Conservation (phyloP, 768 basidiomycete species). For the Mycena metata region DNA sequence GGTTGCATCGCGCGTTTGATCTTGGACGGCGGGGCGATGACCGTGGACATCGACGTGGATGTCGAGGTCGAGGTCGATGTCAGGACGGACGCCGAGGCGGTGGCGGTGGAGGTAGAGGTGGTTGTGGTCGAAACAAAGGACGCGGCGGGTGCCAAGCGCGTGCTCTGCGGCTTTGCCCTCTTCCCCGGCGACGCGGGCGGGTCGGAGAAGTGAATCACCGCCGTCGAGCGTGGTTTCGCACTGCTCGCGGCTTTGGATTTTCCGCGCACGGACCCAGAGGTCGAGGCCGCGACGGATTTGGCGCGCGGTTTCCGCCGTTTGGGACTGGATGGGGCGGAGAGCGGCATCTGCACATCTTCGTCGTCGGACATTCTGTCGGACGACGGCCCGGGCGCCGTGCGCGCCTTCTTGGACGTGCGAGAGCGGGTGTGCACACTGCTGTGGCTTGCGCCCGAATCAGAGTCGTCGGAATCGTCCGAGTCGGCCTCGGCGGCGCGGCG, state of each 20-base stretch:
- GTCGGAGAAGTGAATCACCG: conserved; percentile 8
- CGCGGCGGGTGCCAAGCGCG: conserved; percentile 28
- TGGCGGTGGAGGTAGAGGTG: conserved; percentile 17
- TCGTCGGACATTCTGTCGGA: conserved; percentile 29
- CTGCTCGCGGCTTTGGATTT: conserved; percentile 22
- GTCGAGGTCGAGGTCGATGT: conserved; percentile 7
- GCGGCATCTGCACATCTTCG: conserved; percentile 33
- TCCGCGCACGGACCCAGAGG: conserved; percentile 9
- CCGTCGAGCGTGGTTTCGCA: conserved; percentile 25
- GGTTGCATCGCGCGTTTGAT: conserved; percentile 37
- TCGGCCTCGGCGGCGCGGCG: conserved; percentile 37
- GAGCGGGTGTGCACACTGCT: conserved; percentile 38
- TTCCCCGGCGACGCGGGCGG: conserved; percentile 31
- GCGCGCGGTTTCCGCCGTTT: conserved; percentile 29
- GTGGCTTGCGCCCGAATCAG: conserved; percentile 34
- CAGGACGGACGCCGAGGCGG: conserved; percentile 25
- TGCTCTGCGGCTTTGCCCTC: conserved; percentile 26
- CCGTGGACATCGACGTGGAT: conserved; percentile 19
- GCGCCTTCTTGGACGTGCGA: conserved; percentile 27
- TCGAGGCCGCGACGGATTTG: conserved; percentile 15
- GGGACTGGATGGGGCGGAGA: conserved; percentile 18
- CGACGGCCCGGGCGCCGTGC: conserved; percentile 7
- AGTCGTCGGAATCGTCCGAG: conserved; percentile 38
- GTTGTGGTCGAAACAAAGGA: conserved; percentile 22
- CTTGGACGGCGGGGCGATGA: conserved; percentile 30